Conservation (phyloP, 2,329 filamentous ascomycete genomes). For the Xylaria sp. region DNA sequence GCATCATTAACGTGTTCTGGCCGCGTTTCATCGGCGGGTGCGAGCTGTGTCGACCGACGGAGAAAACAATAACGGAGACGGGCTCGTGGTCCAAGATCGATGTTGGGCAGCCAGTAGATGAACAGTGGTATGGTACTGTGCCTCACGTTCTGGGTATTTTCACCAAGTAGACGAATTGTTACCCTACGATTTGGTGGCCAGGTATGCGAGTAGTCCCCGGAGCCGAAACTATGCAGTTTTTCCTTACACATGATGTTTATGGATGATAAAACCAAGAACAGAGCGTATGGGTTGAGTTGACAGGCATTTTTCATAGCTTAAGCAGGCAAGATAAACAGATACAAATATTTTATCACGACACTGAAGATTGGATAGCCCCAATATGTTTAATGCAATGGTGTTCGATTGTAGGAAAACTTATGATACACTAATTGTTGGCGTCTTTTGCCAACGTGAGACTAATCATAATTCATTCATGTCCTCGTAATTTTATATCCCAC, state of each 20-base stretch:
- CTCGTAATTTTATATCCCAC: slow-evolving; percentile 54
- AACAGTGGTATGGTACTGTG: slow-evolving; percentile 57
- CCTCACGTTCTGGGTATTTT: slow-evolving; percentile 65
- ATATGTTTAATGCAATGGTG: neutral
- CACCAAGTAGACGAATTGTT: slow-evolving; percentile 57
- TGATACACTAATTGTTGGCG: slow-evolving; percentile 19
- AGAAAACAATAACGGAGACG: slow-evolving; percentile 58
- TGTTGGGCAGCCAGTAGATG: slow-evolving; percentile 54
- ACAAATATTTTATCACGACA: neutral
- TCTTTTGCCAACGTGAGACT: neutral
- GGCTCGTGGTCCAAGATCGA: slow-evolving; percentile 64
- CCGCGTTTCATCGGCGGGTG: slow-evolving; percentile 64
- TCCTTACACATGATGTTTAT: neutral
- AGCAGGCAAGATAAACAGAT: neutral
- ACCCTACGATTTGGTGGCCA: neutral
- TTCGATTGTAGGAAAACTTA: slow-evolving; percentile 21
- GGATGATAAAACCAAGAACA: neutral
- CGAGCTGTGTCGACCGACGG: slow-evolving; percentile 61
- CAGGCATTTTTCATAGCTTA: neutral
- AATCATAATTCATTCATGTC: slow-evolving; percentile 16
- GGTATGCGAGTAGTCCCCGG: neutral
- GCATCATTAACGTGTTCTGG: slow-evolving; percentile 64
- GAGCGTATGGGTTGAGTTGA: neutral
- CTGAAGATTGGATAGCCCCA: neutral
- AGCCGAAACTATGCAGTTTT: neutral